These are phyloP conservation scores for Lachancea sp. DNA, from an alignment of 805 yeast genomes.

Conservation along the genomic window DNA sequence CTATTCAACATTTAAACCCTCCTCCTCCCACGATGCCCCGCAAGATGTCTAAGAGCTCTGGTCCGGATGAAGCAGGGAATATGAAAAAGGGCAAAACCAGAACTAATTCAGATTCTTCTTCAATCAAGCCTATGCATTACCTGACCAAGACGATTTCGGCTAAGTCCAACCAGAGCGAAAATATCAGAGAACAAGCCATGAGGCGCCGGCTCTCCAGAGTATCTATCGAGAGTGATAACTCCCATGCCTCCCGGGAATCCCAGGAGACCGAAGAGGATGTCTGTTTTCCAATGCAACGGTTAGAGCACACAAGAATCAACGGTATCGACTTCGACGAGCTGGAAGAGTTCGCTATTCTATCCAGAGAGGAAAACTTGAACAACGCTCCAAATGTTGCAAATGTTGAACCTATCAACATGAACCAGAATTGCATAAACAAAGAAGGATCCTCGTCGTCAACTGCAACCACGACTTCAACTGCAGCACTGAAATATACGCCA, in stretches of 20 bases:
- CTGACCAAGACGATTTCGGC: constrained; percentile 10
- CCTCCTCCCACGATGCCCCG: constrained; percentile 15
- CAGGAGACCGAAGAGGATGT: constrained; percentile 97
- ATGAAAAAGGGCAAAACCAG: constrained; percentile 10
- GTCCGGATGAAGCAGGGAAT: constrained; percentile 14
- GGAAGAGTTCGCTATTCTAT: constrained; percentile 53
- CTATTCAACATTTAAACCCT: background rate
- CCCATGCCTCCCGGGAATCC: constrained; percentile 68
- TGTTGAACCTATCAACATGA: constrained; percentile 5
- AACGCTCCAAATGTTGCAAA: constrained; percentile 10
- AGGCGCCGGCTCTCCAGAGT: constrained; percentile 32
- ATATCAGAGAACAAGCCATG: constrained; percentile 31
- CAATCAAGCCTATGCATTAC: constrained; percentile 8
- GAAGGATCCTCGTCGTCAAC: constrained; percentile 31
- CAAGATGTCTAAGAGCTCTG: constrained; percentile 19
- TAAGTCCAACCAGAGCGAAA: constrained; percentile 27
- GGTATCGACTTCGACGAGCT: constrained; percentile 91
- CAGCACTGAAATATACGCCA: constrained; percentile 63
- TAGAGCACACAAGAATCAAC: constrained; percentile 49
- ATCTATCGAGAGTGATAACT: constrained; percentile 55
- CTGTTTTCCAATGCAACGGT: constrained; percentile 83
- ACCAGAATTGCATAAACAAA: background rate
- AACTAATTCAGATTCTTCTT: constrained; percentile 11
- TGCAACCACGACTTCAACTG: constrained; percentile 36
- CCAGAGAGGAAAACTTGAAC: constrained; percentile 14